These are phyloP conservation scores for Hyphopichia burtonii DNA, from an alignment of 1,139 yeast genomes.

Conservation along the genomic window DNA sequence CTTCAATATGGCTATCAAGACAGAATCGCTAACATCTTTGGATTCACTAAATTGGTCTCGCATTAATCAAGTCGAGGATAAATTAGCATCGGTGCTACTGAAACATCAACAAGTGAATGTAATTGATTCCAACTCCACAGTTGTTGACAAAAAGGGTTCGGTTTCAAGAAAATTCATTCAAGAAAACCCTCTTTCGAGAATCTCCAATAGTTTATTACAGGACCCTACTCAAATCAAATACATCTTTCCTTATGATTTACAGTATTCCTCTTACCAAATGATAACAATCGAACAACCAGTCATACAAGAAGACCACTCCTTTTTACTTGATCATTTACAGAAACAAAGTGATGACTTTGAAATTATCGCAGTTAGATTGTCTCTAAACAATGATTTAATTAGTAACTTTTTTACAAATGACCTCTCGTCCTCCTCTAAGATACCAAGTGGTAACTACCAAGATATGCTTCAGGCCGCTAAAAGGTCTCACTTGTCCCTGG, in stretches of 20 bases:
- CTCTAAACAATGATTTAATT: conserved; percentile 14
- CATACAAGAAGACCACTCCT: conserved; percentile 18
- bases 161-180: background rate
- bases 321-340: conserved; percentile 22
- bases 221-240: background rate
- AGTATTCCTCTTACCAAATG: conserved; percentile 24
- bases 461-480: conserved; percentile 15
- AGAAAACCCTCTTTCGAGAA: background rate
- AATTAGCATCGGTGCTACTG: background rate
- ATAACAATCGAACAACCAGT: conserved; percentile 32
- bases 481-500: background rate
- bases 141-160: background rate
- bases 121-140: conserved; percentile 4
- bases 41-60: conserved; percentile 8
- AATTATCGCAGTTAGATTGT: conserved; percentile 28
- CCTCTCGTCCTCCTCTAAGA: conserved; percentile 2
- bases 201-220: background rate
- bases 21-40: conserved; percentile 5
- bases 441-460: conserved; percentile 12
- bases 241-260: conserved; percentile 31
- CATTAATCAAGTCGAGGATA: conserved; percentile 7
- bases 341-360: conserved; percentile 19
- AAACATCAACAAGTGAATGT: conserved; percentile 3
- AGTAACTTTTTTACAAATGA: conserved; percentile 13
- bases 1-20: conserved; percentile 25